Evolutionary conservation across 2,329 filamentous ascomycete species (phyloP), one percentile per base, ranked within the genome.

Genomic region (Paraphaeosphaeria minitans): DNA sequence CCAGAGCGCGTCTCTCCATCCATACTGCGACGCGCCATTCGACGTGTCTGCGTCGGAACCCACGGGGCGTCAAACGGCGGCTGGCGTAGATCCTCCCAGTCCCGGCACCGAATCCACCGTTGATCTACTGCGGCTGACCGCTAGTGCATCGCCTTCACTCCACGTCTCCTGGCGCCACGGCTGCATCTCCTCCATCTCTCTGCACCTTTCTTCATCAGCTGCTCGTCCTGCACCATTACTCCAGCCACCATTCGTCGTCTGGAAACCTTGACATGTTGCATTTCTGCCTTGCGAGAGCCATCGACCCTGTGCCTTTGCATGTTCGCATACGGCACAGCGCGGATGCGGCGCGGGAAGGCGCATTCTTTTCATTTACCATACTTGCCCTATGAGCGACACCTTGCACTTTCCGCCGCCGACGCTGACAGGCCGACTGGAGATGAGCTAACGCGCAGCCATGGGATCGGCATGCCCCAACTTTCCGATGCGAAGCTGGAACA

Each of bases 81-180:
- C 35, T 35, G 29, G 16, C 37, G 49, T 22, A 52, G 49, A 52
- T 52, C 49, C 35, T 16, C 29, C 29, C 47, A 41, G 21, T 21
- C 49, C 35, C 49, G 37, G 37, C 33, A 14, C 37, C 35, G 35
- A 52, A 22, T 29, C 24, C 21, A 35, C 22, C 37, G 49, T 42
- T 29, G 49, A 42, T 42, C 49, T 52, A 27, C 48, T 51, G 49
- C 49, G 49, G 49, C 49, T 52, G 49, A 52, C 49, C 35, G 21
- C 49, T 52, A 52, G 49, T 35, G 49, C 49, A 24, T 49, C 46
- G 9, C 19, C 19, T 37, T 39, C 29, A 21, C n/a, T 39, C 33
- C 31, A 50, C 47, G 10, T 47, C 43, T 31, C 27, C 27, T 47
- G 13, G 22, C 43, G 43, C 24, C 12, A 29, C 31, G 8, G 24